phyloP scores from a whole-genome alignment of 352 stramenopile genomes.

The Phytophthora foliorum region DNA sequence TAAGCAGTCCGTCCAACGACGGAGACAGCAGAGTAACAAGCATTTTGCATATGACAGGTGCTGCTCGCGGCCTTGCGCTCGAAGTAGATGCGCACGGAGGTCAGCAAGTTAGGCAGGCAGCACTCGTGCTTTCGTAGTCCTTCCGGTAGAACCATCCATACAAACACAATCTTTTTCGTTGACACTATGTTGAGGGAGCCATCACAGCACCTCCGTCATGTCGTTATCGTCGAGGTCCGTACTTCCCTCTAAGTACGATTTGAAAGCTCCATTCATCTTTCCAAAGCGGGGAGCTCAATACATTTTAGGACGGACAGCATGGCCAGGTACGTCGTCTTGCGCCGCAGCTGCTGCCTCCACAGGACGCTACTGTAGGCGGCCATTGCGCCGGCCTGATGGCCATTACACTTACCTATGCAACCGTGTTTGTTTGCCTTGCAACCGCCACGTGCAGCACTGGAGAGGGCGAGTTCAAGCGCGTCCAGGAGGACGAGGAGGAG shows the following conservation, averaged over 20 bases:
- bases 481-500: slow-evolving; percentile 92
- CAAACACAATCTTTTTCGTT: slow-evolving; percentile 32
- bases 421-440: slow-evolving; percentile 10
- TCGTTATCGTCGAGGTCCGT: not conserved
- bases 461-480: slow-evolving; percentile 82
- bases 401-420: slow-evolving; percentile 15
- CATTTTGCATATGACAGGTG: slow-evolving; percentile 41
- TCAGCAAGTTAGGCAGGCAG: slow-evolving; percentile 29
- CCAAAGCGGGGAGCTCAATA: slow-evolving; percentile 11
- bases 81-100: slow-evolving; percentile 29
- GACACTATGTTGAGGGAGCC: not conserved
- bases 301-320: slow-evolving; percentile 21
- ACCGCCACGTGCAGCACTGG: slow-evolving; percentile 25
- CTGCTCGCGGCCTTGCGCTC: slow-evolving; percentile 29
- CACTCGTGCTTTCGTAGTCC: slow-evolving; percentile 27
- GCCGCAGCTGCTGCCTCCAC: not conserved
- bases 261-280: slow-evolving; percentile 38
- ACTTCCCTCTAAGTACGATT: slow-evolving; percentile 24
- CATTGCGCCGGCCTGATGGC: not conserved
- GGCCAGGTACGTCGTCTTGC: slow-evolving; percentile 33
- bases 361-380: not conserved
- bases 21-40: slow-evolving; percentile 19
- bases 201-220: not conserved
- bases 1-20: slow-evolving; percentile 44
- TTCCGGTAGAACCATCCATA: slow-evolving; percentile 32